Base-by-base conservation (phyloP, 441 rosid species). In the Adansonia grandidieri region DNA sequence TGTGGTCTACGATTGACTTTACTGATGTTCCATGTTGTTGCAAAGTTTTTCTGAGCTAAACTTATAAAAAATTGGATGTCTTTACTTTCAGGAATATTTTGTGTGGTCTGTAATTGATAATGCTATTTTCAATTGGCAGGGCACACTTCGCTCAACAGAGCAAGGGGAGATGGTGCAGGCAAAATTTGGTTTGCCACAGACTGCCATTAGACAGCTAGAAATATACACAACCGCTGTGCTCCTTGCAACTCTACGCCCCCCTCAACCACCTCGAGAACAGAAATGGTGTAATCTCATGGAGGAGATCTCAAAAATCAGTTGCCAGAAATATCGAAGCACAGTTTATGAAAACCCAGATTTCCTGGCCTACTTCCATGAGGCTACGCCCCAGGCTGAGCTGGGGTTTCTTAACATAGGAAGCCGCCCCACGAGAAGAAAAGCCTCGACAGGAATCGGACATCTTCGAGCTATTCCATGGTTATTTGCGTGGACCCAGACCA, bases 111-210 rank as follows among this genome's bases (percentile, higher is more conserved):
- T 14, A 51, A 58, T 53, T 58, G 63, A 28, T 11, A 47, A 74
- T 78, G 44, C 15, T 20, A 45, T 74, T 42, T 53, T 32, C 19
- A 76, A 51, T 37, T 85, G 82, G 64, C 88, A 93, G 98, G 98
- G 98, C 28, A 92, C 98, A 63, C 92, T 95, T n/a, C 86, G 98
- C 76, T 93, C 98, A 58, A 95, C 98, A 64, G 98, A 95, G 87
- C 98, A 95, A 90, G 98, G 98, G 75, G 98, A 95, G 87, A 95
- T 95, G 98, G 98, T 95, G 79, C 98, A 95, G 79, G 98, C 98
- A 47, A 95, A 95, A 84, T 95, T 95, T 80, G 98, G 98, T 67
- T 80, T 95, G 80, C 94, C 98, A 44, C 94, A 88, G 72, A 93
- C 95, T 1, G 98, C 98, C 9, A 93, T 93, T 47, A 91, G 98